phyloP scores from a whole-genome alignment of 495 filamentous ascomycete genomes.

The Lentithecium fluviatile region DNA sequence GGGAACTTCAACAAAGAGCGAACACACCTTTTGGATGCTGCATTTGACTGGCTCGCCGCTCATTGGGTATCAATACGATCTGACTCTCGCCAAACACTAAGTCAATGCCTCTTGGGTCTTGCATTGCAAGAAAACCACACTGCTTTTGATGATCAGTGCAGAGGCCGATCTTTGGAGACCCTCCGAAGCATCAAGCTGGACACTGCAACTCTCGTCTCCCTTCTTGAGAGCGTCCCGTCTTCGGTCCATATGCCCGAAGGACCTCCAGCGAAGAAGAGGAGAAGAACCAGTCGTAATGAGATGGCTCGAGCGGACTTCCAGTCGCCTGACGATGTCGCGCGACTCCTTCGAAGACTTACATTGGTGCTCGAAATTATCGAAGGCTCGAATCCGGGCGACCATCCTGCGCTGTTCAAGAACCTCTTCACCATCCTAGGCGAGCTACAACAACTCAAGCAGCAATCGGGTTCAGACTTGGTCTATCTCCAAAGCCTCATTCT shows the following conservation, averaged over 20 bases:
- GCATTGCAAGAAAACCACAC: conserved; percentile 39
- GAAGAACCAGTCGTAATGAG: conserved; percentile 69
- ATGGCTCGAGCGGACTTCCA: conserved; percentile 47
- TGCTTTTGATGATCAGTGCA: not conserved
- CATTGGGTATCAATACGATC: conserved; percentile 71
- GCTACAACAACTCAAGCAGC: conserved; percentile 71
- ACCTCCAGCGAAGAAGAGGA: conserved; percentile 67
- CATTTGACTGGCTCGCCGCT: conserved; percentile 62
- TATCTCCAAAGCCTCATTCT: conserved; percentile 82
- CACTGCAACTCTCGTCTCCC: conserved; percentile 64
- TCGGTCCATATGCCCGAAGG: conserved; percentile 62
- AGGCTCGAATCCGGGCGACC: conserved; percentile 65
- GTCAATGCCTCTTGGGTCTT: conserved; percentile 60
- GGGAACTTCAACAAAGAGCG: conserved; percentile 35
- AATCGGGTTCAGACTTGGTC: conserved; percentile 71
- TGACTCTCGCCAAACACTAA: conserved; percentile 58
- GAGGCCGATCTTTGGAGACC: conserved; percentile 50
- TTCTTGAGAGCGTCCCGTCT: conserved; percentile 67
- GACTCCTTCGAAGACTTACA: conserved; percentile 69
- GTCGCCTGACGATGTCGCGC: conserved; percentile 56
- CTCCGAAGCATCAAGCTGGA: conserved; percentile 67
- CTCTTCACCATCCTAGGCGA: conserved; percentile 83
- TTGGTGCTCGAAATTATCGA: conserved; percentile 88
- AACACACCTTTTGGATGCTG: conserved; percentile 55
- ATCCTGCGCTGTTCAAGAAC: conserved; percentile 69